Conservation (phyloP, 352 stramenopile species). For the Globisporangium ultimum region DNA sequence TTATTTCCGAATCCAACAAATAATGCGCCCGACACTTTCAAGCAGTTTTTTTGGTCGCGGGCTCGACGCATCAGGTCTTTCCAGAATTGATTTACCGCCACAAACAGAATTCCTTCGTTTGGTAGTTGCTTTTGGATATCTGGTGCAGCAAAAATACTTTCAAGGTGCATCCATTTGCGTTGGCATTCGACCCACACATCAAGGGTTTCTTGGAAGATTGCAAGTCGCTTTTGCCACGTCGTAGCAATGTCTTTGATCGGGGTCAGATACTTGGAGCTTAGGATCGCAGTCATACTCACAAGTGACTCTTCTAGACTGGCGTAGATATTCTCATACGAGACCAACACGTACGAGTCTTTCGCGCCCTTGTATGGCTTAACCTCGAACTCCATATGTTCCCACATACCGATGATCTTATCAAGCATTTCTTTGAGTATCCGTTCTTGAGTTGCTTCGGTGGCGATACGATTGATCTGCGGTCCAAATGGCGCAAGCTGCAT, state of each 20-base stretch:
- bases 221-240: slow-evolving; percentile 66
- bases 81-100: slow-evolving; percentile 73
- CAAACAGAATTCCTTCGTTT: slow-evolving; percentile 56
- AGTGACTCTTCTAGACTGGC: slow-evolving; percentile 87
- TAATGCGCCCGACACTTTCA: slow-evolving; percentile 56
- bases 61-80: slow-evolving; percentile 73
- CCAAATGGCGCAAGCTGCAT: slow-evolving; percentile 76
- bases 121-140: slow-evolving; percentile 84
- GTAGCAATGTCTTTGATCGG: slow-evolving; percentile 71
- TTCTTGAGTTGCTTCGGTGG: slow-evolving; percentile 87
- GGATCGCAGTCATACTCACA: slow-evolving; percentile 85
- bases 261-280: slow-evolving; percentile 87
- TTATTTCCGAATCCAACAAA: slow-evolving; percentile 19
- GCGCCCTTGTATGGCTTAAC: slow-evolving; percentile 88
- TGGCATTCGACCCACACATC: slow-evolving; percentile 81
- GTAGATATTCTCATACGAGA: slow-evolving; percentile 75
- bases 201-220: slow-evolving; percentile 79
- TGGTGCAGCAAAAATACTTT: slow-evolving; percentile 77
- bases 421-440: slow-evolving; percentile 85
- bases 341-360: slow-evolving; percentile 87
- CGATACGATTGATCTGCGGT: slow-evolving; percentile 76
- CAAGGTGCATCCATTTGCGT: slow-evolving; percentile 79
- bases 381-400: slow-evolving; percentile 85
- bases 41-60: slow-evolving; percentile 55
- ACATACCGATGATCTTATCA: slow-evolving; percentile 80